Percentiles rank a stretch among this genome's conserved stretches.
Conservation (phyloP, 768 basidiomycete species). For the Paxillus involutus region DNA sequence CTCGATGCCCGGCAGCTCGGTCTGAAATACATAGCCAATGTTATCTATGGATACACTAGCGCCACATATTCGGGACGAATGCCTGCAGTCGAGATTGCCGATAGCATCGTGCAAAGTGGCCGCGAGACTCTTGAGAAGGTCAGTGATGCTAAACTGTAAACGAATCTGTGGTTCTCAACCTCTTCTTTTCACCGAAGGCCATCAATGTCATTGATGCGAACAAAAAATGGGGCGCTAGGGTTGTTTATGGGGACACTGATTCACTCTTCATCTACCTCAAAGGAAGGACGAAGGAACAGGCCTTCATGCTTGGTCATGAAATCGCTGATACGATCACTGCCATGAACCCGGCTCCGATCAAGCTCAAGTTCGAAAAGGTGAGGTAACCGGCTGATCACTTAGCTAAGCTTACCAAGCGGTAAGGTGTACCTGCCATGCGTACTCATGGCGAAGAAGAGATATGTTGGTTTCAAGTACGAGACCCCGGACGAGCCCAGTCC, state of each 20-base stretch:
- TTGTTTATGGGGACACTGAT: constrained; percentile 98
- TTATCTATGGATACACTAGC: constrained; percentile 94
- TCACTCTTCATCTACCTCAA: constrained; percentile 90
- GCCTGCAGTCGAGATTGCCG: constrained; percentile 98
- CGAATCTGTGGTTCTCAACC: not conserved
- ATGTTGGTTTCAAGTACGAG: constrained; percentile 97
- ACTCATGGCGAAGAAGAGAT: constrained; percentile 97
- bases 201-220: constrained; percentile 75
- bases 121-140: constrained; percentile 95
- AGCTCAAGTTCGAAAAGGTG: constrained; percentile 98
- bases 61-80: constrained; percentile 95
- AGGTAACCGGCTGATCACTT: not conserved
- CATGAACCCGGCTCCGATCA: constrained; percentile 86
- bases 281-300: constrained; percentile 90
- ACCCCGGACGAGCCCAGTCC: constrained; percentile 75
- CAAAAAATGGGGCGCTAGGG: constrained; percentile 84
- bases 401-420: not conserved
- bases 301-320: constrained; percentile 89
- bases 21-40: constrained; percentile 92
- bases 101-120: constrained; percentile 96
- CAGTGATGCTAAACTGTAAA: constrained; percentile 4
- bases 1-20: constrained; percentile 91
- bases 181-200: constrained; percentile 51
- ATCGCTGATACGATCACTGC: constrained; percentile 87
- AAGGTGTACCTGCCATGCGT: constrained; percentile 95